Base-by-base conservation (phyloP, 257 asterid species). In the Solanum pennellii region DNA sequence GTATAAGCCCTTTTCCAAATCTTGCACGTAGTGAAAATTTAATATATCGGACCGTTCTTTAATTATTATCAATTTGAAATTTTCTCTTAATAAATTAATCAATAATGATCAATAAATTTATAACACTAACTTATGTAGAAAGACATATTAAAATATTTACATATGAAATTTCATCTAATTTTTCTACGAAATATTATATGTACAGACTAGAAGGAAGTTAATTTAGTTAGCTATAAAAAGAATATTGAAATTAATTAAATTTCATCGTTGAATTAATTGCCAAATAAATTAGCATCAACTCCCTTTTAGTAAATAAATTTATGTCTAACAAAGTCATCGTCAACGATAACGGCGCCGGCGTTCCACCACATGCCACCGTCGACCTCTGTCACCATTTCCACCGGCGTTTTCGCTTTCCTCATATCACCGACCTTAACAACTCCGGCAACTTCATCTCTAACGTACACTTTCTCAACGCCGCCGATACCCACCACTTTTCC, bases 401-500 rank as follows among this genome's bases (percentile, higher is more conserved):
- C 91, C 93, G 98, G 94, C 87, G 89, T 77, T 87, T 93, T 91
- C 16, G 92, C 87, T 33, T 93, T 96, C 59, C 99, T 91, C 90
- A 96, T 89, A 87, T 97, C 99, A 8, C 99, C 99, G 2, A 96
- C 94, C 89, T 94, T 92, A 13, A 96, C 29, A 3, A 90, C 91
- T n/a, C 97, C 95, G 87, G 85, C 86, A 5, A 84, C 92, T 90
- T 86, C 94, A 83, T 95, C 95, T 86, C 94, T 89, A 21, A 95
- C 93, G 92, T 93, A 95, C 1, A 94, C 91, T 90, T 90, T 92
- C 15, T 92, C 85, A 1, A 86, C 86, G 31, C 88, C 16, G n/a
- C 76, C 31, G 11, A 87, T 83, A 4, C 89, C 89, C 83, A 80
- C 52, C 9, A 83, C 85, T 14, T 37, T 11, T 14, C 44, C 68